phyloP scores from a whole-genome alignment of 2,329 filamentous ascomycete genomes.

The Penicillium sp. region DNA sequence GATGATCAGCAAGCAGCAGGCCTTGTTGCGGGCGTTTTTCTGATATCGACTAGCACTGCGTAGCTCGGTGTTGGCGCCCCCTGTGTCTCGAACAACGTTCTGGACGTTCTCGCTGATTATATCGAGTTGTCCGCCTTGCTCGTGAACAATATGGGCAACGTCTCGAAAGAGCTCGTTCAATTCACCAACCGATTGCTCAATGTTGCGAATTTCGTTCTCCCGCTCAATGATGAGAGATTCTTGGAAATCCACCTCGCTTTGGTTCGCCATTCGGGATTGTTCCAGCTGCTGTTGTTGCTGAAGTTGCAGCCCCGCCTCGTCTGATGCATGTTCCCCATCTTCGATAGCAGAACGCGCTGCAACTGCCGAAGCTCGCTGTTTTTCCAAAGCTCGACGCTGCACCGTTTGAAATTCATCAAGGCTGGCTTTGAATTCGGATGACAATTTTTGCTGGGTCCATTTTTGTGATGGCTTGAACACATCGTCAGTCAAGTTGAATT shows the following conservation, averaged over 20 bases:
- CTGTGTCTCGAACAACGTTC: slow-evolving; percentile 71
- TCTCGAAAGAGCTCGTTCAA: slow-evolving; percentile 95
- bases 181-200: slow-evolving; percentile 92
- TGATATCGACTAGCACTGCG: slow-evolving; percentile 84
- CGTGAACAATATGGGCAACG: slow-evolving; percentile 93
- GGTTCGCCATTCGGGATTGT: slow-evolving; percentile 73
- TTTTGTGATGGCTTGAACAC: slow-evolving; percentile 74
- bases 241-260: slow-evolving; percentile 96
- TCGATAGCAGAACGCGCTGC: slow-evolving; percentile 78
- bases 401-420: slow-evolving; percentile 86
- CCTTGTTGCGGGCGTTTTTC: slow-evolving; percentile 90
- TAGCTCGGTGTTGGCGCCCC: slow-evolving; percentile 79
- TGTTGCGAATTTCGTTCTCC: slow-evolving; percentile 93
- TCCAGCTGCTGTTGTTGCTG: slow-evolving; percentile 66
- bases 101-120: slow-evolving; percentile 86
- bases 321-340: slow-evolving; percentile 34
- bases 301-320: slow-evolving; percentile 44
- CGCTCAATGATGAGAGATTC: slow-evolving; percentile 93
- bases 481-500: slow-evolving; percentile 8
- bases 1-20: slow-evolving; percentile 85
- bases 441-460: slow-evolving; percentile 92
- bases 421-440: slow-evolving; percentile 83
- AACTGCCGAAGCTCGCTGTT: slow-evolving; percentile 78
- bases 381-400: slow-evolving; percentile 86
- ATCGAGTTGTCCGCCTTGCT: slow-evolving; percentile 84